Percentiles rank a stretch among this genome's conserved stretches.
phyloP scores from a whole-genome alignment of 2,329 filamentous ascomycete genomes.

The Monilinia polystroma region DNA sequence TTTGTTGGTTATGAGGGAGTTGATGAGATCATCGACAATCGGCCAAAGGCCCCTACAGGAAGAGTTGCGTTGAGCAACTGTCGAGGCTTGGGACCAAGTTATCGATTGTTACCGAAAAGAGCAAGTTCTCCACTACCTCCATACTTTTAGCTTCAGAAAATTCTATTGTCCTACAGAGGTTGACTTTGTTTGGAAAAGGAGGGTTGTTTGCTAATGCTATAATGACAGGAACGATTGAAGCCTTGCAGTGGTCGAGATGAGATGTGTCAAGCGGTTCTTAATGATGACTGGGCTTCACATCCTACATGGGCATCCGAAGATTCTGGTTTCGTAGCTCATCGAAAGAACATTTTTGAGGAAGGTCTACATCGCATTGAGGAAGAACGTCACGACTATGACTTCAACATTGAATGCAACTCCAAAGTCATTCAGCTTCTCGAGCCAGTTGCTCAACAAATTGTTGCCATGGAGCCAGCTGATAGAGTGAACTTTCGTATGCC shows the following conservation, averaged over 20 bases:
- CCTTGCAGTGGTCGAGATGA: conserved; percentile 92
- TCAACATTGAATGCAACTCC: conserved; percentile 92
- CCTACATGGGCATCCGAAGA: conserved; percentile 99
- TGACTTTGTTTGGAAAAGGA: background rate
- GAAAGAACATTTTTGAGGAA: conserved; percentile 95
- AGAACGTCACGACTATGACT: conserved; percentile 97
- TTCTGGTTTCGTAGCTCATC: conserved; percentile 93
- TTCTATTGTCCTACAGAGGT: background rate
- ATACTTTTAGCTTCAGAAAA: background rate
- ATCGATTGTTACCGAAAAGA: conserved; percentile 84
- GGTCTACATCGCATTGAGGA: conserved; percentile 94
- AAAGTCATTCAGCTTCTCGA: conserved; percentile 96
- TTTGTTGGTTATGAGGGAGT: conserved; percentile 78
- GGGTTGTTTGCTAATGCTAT: conserved; percentile 15
- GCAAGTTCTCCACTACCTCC: conserved; percentile 45
- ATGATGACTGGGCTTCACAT: conserved; percentile 98
- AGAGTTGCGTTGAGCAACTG: conserved; percentile 94
- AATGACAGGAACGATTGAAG: conserved; percentile 72
- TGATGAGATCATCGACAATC: conserved; percentile 77
- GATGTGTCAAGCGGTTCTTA: conserved; percentile 87
- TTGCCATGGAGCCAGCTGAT: conserved; percentile 73
- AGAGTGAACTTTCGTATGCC: conserved; percentile 75
- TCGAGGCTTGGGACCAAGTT: conserved; percentile 91
- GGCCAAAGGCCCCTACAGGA: conserved; percentile 70
- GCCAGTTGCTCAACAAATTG: conserved; percentile 87